Evolutionary conservation across 768 basidiomycete species (phyloP).

Genomic region (Boletales sp.): DNA sequence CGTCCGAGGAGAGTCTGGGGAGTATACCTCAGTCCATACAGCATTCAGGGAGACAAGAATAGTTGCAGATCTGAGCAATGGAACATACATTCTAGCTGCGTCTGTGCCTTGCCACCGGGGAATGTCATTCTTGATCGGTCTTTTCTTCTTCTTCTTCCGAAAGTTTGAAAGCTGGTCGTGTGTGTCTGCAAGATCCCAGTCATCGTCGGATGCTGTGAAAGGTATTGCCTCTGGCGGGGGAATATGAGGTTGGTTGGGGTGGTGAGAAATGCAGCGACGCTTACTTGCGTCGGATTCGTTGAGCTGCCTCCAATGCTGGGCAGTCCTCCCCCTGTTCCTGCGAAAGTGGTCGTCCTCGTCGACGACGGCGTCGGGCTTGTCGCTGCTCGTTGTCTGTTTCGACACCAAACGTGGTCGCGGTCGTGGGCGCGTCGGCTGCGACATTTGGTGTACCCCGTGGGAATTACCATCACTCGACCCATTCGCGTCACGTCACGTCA

Average conservation of each 20-base stretch:
- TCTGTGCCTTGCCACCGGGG: constrained; percentile 45
- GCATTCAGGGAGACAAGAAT: background rate
- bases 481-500: constrained; percentile 22
- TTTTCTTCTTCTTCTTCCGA: constrained; percentile 43
- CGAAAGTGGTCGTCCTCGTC: constrained; percentile 73
- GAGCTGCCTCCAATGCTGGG: constrained; percentile 56
- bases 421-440: constrained; percentile 35
- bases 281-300: constrained; percentile 56
- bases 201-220: constrained; percentile 18
- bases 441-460: constrained; percentile 28
- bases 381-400: constrained; percentile 6
- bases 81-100: constrained; percentile 37
- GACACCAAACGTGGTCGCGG: constrained; percentile 51
- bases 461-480: constrained; percentile 16
- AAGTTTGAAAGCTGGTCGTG: constrained; percentile 27
- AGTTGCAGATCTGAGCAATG: too few relatives aligned
- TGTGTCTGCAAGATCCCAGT: constrained; percentile 19
- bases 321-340: constrained; percentile 56
- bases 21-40: constrained; percentile 8
- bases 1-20: constrained; percentile 35
- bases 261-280: constrained; percentile 7
- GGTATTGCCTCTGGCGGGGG: constrained; percentile 21
- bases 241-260: constrained; percentile 2
- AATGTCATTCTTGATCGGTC: constrained; percentile 24
- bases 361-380: constrained; percentile 21